Conservation (phyloP, 768 basidiomycete species). For the Grammothele lineata region DNA sequence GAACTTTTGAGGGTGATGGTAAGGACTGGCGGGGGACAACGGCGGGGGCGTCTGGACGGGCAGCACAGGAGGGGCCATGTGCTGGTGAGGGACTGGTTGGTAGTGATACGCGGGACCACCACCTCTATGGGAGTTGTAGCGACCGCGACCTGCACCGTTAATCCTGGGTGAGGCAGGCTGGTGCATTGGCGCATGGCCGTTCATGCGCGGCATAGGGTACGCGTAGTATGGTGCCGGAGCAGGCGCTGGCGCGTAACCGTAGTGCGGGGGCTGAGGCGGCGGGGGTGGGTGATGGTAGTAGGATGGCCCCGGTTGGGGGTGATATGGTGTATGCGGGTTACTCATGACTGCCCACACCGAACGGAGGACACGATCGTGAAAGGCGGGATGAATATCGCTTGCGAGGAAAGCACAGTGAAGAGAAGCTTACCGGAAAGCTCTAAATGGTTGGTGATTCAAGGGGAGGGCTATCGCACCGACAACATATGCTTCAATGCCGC, state of each 20-base stretch:
- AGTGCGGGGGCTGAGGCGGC: slow-evolving; percentile 25
- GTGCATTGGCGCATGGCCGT: slow-evolving; percentile 33
- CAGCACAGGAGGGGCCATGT: slow-evolving; percentile 20
- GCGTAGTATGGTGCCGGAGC: slow-evolving; percentile 27
- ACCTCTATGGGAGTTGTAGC: slow-evolving; percentile 32
- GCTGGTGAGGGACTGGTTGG: slow-evolving; percentile 31
- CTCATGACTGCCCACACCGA: slow-evolving; percentile 20
- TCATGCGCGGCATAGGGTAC: slow-evolving; percentile 36
- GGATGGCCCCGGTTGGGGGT: slow-evolving; percentile 30
- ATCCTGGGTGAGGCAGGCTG: slow-evolving; percentile 35
- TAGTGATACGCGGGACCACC: slow-evolving; percentile 36
- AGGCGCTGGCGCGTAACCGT: slow-evolving; percentile 19
- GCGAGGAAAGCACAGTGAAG: not conserved
- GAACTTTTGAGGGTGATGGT: slow-evolving; percentile 30
- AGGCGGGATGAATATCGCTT: not conserved
- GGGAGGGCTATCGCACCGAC: slow-evolving; percentile 2
- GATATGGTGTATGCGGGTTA: slow-evolving; percentile 28
- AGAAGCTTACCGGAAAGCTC: not conserved
- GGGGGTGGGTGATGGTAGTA: slow-evolving; percentile 26
- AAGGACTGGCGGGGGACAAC: slow-evolving; percentile 25
- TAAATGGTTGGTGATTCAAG: slow-evolving; percentile 3
- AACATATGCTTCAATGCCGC: not conserved
- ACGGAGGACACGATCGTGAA: not conserved
- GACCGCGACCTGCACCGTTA: slow-evolving; percentile 30
- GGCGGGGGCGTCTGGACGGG: slow-evolving; percentile 23